Percentiles rank a stretch among this genome's conserved stretches.
Conservation (phyloP, 148 eudicot genomes). For the Vaccinium myrtillus region DNA sequence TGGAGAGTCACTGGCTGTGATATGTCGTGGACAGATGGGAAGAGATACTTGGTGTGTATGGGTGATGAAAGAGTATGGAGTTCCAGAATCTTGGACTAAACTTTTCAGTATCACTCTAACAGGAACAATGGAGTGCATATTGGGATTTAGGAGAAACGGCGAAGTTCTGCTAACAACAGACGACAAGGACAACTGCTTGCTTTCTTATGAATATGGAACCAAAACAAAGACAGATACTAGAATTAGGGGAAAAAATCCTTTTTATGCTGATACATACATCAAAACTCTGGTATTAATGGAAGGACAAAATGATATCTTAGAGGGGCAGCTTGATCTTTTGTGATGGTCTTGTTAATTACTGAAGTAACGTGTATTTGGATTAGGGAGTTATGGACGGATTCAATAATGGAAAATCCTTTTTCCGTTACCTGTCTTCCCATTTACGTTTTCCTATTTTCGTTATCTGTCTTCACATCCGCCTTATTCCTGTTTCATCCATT, state of each 20-base stretch:
- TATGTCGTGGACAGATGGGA: background rate
- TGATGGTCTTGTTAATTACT: no score
- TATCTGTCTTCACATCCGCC: no score
- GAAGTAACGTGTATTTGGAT: no score
- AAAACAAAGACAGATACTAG: slow-evolving; percentile 13
- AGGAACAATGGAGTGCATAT: background rate
- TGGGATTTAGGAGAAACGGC: slow-evolving; percentile 16
- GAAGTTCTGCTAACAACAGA: slow-evolving; percentile 2
- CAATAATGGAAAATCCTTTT: no score
- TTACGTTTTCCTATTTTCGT: no score
- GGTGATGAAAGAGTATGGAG: slow-evolving; percentile 36
- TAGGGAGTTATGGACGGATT: no score
- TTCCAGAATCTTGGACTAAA: slow-evolving; percentile 26
- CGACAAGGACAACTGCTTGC: background rate
- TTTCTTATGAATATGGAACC: slow-evolving; percentile 19
- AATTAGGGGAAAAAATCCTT: slow-evolving; percentile 21
- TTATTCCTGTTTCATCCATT: no score
- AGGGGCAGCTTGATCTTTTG: no score
- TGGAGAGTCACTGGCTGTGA: slow-evolving; percentile 12
- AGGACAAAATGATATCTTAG: background rate
- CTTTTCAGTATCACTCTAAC: slow-evolving; percentile 14
- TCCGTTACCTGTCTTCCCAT: no score
- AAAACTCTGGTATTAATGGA: background rate
- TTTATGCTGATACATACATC: slow-evolving; percentile 14
- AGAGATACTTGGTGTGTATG: slow-evolving; percentile 25